Evolutionary conservation across 2,329 filamentous ascomycete genomes (phyloP).

Genomic region (Botrytis porri): DNA sequence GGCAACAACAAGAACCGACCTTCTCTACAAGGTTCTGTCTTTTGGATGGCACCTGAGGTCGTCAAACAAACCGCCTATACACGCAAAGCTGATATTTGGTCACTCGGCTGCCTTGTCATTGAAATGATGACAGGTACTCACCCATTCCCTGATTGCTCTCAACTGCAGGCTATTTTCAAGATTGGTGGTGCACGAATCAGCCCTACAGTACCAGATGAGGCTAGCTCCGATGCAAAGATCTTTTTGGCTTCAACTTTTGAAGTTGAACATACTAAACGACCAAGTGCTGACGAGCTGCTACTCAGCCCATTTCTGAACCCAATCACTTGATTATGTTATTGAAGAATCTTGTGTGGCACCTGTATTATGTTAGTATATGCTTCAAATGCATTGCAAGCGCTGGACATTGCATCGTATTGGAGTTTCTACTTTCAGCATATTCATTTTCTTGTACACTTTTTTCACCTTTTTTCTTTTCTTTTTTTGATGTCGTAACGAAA

Average conservation of each 20-base stretch:
- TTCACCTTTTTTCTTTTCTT: conserved; percentile 1
- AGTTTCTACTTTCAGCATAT: conserved; percentile 13
- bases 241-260: conserved; percentile 92
- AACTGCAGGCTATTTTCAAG: conserved; percentile 97
- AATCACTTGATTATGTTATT: conserved; percentile 49
- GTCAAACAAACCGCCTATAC: conserved; percentile 98
- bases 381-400: conserved; percentile 28
- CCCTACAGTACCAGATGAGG: conserved; percentile 83
- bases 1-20: conserved; percentile 66
- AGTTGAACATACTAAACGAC: conserved; percentile 88
- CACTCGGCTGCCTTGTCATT: conserved; percentile 89
- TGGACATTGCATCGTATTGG: conserved; percentile 30
- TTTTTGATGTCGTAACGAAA: conserved; percentile 23
- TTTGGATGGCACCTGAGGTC: conserved; percentile 99
- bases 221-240: conserved; percentile 75
- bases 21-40: conserved; percentile 93
- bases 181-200: conserved; percentile 86
- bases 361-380: conserved; percentile 18
- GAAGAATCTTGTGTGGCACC: conserved; percentile 1
- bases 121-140: conserved; percentile 99
- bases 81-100: conserved; percentile 98
- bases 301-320: conserved; percentile 77
- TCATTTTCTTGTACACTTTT: conserved; percentile 22
- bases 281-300: conserved; percentile 87
- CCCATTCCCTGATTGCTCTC: conserved; percentile 94